Percentiles rank a stretch among this genome's conserved stretches.
Conservation (phyloP, 306 rosid genomes). For the Purshia tridentata region DNA sequence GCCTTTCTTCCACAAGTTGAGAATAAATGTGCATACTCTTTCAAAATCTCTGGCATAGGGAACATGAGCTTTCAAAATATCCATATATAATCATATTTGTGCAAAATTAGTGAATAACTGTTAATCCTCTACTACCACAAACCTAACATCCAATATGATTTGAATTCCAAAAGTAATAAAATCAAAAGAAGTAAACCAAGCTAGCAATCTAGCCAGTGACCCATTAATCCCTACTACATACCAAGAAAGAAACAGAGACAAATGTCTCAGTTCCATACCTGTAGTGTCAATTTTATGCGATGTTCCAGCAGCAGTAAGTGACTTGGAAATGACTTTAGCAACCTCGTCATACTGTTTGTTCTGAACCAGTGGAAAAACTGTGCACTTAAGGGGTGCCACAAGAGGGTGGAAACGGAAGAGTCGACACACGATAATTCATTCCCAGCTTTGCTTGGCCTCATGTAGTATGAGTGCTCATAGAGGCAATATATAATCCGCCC, state of each 20-base stretch:
- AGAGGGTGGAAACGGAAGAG: conserved; percentile 80
- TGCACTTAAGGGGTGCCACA: conserved; percentile 95
- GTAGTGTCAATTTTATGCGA: conserved; percentile 82
- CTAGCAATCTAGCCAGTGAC: neutral
- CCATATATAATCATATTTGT: too few relatives aligned
- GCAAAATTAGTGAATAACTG: too few relatives aligned
- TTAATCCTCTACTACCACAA: too few relatives aligned
- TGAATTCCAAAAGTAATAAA: neutral
- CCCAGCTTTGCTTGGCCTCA: conserved; percentile 75
- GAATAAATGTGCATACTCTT: too few relatives aligned
- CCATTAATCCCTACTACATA: neutral
- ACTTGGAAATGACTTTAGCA: conserved; percentile 77
- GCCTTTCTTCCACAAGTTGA: too few relatives aligned
- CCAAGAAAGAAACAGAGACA: neutral
- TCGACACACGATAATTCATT: conserved; percentile 76
- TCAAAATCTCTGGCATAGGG: neutral
- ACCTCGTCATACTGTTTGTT: conserved; percentile 74
- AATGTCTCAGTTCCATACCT: conserved; percentile 43
- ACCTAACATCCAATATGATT: too few relatives aligned
- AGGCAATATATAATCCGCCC: conserved; percentile 93
- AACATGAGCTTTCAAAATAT: neutral
- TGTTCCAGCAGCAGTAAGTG: conserved; percentile 70
- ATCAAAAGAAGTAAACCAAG: neutral
- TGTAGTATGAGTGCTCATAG: conserved; percentile 83
- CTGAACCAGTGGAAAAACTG: conserved; percentile 96